These are phyloP conservation scores for Candida mattraensis DNA, from an alignment of 805 yeast genomes.

Conservation along the genomic window DNA sequence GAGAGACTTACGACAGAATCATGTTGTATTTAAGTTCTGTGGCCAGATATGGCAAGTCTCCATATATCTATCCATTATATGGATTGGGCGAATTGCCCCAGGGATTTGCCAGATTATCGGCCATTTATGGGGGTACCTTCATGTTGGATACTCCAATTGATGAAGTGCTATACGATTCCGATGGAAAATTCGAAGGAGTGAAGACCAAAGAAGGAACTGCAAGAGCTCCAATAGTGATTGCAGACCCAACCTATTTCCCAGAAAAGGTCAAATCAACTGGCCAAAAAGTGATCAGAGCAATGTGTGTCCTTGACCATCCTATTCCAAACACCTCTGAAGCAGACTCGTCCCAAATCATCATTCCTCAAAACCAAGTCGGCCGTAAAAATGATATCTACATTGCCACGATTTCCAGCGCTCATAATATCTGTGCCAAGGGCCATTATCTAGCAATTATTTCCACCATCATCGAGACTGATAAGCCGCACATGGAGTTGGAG, in stretches of 20 bases:
- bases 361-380: constrained; percentile 93
- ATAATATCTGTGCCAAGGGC: constrained; percentile 86
- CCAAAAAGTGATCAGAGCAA: constrained; percentile 72
- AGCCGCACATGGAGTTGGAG: constrained; percentile 88
- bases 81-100: constrained; percentile 99
- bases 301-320: constrained; percentile 89
- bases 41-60: constrained; percentile 93
- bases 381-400: constrained; percentile 93
- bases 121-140: constrained; percentile 97
- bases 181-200: constrained; percentile 79
- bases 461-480: constrained; percentile 89
- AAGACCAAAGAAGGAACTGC: constrained; percentile 90
- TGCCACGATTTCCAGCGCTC: constrained; percentile 85
- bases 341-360: constrained; percentile 90
- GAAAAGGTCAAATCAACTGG: constrained; percentile 73
- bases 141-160: constrained; percentile 97
- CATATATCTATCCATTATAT: constrained; percentile 92
- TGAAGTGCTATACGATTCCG: constrained; percentile 73
- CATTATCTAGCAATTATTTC: constrained; percentile 92
- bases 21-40: constrained; percentile 85
- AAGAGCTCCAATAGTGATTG: constrained; percentile 89
- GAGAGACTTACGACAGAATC: constrained; percentile 87
- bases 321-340: constrained; percentile 77
- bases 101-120: constrained; percentile 95
- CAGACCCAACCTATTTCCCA: constrained; percentile 98